A percentile compares a stretch with the other conserved stretches of the same genome.
These are phyloP conservation scores for Botrytis byssoidea DNA, from an alignment of 2,329 filamentous ascomycete species.

Conservation along the genomic window DNA sequence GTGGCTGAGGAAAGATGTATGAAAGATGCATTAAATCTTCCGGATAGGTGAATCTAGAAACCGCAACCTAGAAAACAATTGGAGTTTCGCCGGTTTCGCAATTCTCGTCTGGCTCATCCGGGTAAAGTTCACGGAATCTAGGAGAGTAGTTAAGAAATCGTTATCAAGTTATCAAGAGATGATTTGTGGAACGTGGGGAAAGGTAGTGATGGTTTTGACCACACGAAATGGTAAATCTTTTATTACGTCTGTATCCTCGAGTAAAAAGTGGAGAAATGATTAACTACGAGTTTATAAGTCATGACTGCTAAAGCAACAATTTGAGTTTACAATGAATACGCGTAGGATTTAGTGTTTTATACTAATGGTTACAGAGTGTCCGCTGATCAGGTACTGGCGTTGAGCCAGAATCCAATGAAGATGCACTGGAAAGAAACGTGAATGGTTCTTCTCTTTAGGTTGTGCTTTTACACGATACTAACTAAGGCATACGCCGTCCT, in stretches of 20 bases:
- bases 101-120: conserved; percentile 4
- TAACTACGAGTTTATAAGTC: background rate
- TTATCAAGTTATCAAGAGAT: background rate
- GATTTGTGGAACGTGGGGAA: conserved; percentile 16
- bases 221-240: conserved; percentile 17
- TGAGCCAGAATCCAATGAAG: conserved; percentile 8
- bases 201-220: conserved; percentile 8
- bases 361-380: background rate
- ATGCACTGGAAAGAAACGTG: conserved; percentile 4
- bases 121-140: conserved; percentile 10
- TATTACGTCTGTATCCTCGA: background rate
- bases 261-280: background rate
- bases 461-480: background rate
- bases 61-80: background rate
- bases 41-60: background rate
- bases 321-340: background rate
- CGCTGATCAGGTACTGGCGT: background rate
- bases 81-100: conserved; percentile 9
- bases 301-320: background rate
- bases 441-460: background rate
- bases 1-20: background rate
- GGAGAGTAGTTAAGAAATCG: background rate
- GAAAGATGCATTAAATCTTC: background rate
- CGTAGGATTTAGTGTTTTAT: background rate
- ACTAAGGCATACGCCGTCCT: background rate